These are phyloP conservation scores for Microdochium paspali DNA, from an alignment of 2,329 filamentous ascomycete species.

Conservation along the genomic window DNA sequence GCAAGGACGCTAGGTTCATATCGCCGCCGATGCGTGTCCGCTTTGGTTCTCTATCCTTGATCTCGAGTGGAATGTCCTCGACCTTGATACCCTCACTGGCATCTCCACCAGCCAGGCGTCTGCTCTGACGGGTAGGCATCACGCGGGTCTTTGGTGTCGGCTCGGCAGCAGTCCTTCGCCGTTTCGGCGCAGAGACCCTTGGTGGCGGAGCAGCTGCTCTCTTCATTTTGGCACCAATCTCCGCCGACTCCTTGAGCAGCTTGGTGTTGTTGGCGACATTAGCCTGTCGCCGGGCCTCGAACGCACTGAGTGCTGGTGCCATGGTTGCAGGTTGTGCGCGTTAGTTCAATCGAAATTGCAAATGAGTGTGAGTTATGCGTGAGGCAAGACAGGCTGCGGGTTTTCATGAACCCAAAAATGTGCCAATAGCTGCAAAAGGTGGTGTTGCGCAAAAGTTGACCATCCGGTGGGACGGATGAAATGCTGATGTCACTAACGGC, in stretches of 20 bases:
- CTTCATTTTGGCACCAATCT: conserved; percentile 59
- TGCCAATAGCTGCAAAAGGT: neutral
- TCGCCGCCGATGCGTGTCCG: conserved; percentile 41
- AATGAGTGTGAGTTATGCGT: neutral
- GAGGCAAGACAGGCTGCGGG: too few relatives aligned
- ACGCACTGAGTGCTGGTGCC: conserved; percentile 61
- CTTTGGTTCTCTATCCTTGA: conserved; percentile 43
- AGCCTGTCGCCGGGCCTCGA: conserved; percentile 74
- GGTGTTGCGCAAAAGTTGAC: neutral
- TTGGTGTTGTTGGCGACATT: conserved; percentile 79
- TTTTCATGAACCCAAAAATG: neutral
- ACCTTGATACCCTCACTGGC: conserved; percentile 37
- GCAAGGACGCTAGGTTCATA: conserved; percentile 65
- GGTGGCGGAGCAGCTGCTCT: conserved; percentile 44
- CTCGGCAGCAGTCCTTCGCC: conserved; percentile 27
- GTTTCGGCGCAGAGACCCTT: conserved; percentile 28
- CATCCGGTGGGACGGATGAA: neutral
- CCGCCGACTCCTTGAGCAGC: conserved; percentile 67
- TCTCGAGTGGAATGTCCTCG: conserved; percentile 28
- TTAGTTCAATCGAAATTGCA: neutral
- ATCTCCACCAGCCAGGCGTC: conserved; percentile 45
- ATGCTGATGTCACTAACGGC: conserved; percentile 1
- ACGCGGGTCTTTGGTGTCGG: conserved; percentile 35
- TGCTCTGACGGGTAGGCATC: conserved; percentile 47
- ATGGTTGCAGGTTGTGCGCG: conserved; percentile 24